Base-by-base conservation (phyloP, 1,284 basidiomycete species). In the Farysia itapuensis region DNA sequence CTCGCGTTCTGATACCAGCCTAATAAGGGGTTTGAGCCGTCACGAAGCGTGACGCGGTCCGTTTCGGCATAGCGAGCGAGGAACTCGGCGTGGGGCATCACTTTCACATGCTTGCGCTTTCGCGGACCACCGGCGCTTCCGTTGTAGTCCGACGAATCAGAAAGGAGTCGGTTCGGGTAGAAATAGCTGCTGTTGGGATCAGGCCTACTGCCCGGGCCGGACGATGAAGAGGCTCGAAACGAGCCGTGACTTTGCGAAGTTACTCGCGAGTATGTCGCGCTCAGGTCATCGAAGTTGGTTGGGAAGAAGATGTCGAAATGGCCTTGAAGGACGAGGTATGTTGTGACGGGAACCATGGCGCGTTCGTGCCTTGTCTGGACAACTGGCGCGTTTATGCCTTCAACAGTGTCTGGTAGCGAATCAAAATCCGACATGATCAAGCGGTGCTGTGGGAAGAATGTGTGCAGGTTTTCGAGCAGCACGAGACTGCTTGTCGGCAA, bases 291-390 rank as follows among this genome's bases (percentile, higher is more conserved):
- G 66, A 98, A 99, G 74, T 93, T 81, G 6, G 94, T 98, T 2
- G 95, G 95, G 81, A 98, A 99, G 81, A 99, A 92, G 60, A 98
- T 98, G 79, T 99, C 95, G 77, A 99, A 99, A 79, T 86, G 94
- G 11, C 95, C 95, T 73, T 90, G 95, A 63, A 87, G 86, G 46
- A 98, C 95, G 64, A 94, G 84, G 53, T 96, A 84, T 14, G 90
- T 97, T 49, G 86, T 82, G 67, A 90, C 92, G 3, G 95, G 88
- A 33, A 78, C 53, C 77, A 90, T 94, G 36, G 83, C 83, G 48
- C 87, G 87, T 25, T 84, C 83, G 73, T 88, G 86, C 38, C 91
- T 84, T 15, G 95, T 98, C 79, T 99, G 95, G 19, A 98, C 95
- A 16, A 98, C 95, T 6, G 95, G 95, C 0, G 88, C 89, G 72